Evolutionary conservation across 2,329 filamentous ascomycete species (phyloP).

Genomic region (Ceratocystiopsis brevicomis): DNA sequence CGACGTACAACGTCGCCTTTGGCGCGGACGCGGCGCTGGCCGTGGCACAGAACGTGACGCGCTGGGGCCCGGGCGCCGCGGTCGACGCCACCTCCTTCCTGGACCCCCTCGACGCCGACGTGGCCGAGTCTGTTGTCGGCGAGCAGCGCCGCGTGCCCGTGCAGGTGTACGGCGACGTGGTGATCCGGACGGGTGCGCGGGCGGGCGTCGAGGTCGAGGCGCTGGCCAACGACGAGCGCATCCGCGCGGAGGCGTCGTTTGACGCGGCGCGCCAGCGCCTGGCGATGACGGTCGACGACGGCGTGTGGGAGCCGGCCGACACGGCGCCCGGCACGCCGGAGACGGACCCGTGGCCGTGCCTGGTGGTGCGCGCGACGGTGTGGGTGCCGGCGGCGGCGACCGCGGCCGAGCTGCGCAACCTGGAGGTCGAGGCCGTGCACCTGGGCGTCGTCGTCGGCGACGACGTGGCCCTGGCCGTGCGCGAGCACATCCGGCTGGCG

Average conservation of each 20-base stretch:
- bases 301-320: constrained; percentile 11
- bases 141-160: constrained; percentile 10
- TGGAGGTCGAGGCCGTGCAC: constrained; percentile 20
- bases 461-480: constrained; percentile 20
- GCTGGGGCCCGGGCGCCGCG: no score
- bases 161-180: constrained; percentile 24
- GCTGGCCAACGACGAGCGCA: constrained; percentile 23
- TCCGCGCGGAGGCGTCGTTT: constrained; percentile 18
- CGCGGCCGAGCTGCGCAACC: constrained; percentile 14
- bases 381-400: constrained; percentile 22
- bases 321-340: constrained; percentile 18
- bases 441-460: constrained; percentile 23
- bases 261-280: constrained; percentile 20
- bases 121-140: no score
- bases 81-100: no score
- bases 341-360: constrained; percentile 20
- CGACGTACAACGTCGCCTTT: no score
- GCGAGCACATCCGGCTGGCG: constrained; percentile 14
- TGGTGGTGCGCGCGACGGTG: constrained; percentile 28
- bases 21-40: no score
- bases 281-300: constrained; percentile 12
- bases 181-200: constrained; percentile 17
- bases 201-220: constrained; percentile 25
- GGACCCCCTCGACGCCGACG: no score
- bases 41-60: no score